Base-by-base conservation (phyloP, 495 filamentous ascomycete genomes). In the Apodospora peruviana region DNA sequence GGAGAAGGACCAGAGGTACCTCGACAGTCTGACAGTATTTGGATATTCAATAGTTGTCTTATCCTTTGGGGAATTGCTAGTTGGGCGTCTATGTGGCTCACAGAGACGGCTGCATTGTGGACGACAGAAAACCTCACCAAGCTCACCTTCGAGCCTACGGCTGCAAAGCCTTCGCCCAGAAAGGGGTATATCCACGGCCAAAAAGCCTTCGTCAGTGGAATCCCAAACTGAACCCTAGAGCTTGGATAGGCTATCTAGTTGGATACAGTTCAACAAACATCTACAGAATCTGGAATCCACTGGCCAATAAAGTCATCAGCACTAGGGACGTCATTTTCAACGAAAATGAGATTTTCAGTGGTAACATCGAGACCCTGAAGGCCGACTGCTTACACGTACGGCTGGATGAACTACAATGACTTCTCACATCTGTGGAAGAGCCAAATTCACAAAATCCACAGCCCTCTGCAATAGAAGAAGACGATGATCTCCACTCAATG, bases 241-340 rank as follows among this genome's bases (percentile, higher is more conserved):
- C 62, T 2, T 54, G 48, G 42, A 43, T 66, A 19, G 58, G 61
- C 2, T 66, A 65, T 40, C 45, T 66, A 18, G 53, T 62, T 8
- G 61, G 56, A n/a, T 64, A 64, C 41, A 51, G 46, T 27, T 66
- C 53, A 14, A 58, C 59, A 25, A 66, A 62, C 40, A 57, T 65
- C 20, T 66, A 57, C 45, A 25, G 56, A 25, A 54, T 65, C 18
- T 66, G 56, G 59, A 61, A 56, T 40, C 55, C 57, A 21, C 11
- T 20, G 19, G 18, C 35, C 18, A 43, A 47, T 17, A 25, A 35
- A 22, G 17, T 52, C 11, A n/a, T 46, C n/a, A 4, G 11, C 11
- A 46, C 49, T 22, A 18, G 41, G n/a, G 43, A 52, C 24, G 42
- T 55, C 0, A 41, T 45, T 4, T 55, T 55, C 35, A 50, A 55